Percentiles rank a stretch among this genome's conserved stretches.
phyloP scores from a whole-genome alignment of 345 rosid species.

The Durio zibethinus region DNA sequence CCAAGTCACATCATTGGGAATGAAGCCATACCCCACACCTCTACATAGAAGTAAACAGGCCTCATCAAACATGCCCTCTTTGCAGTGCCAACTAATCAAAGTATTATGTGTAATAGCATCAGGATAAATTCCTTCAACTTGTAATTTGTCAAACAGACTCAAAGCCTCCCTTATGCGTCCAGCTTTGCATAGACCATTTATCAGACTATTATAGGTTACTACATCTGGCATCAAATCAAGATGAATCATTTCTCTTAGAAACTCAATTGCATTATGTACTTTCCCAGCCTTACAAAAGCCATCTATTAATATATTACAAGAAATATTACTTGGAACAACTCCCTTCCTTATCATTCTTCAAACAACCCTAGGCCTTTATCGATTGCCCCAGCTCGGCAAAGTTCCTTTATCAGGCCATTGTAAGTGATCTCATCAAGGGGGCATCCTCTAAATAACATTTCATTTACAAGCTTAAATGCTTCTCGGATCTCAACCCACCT shows the following conservation, averaged over 20 bases:
- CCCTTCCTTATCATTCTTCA: slow-evolving; percentile 76
- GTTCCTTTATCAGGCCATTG: slow-evolving; percentile 64
- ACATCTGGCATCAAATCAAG: slow-evolving; percentile 73
- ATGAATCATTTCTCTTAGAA: slow-evolving; percentile 67
- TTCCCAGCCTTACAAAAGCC: slow-evolving; percentile 61
- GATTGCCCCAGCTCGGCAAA: slow-evolving; percentile 61
- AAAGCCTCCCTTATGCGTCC: slow-evolving; percentile 59
- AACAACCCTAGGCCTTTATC: slow-evolving; percentile 67
- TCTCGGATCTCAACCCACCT: slow-evolving; percentile 59
- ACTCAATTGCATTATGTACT: slow-evolving; percentile 61
- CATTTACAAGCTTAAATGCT: slow-evolving; percentile 69
- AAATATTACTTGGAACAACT: slow-evolving; percentile 45
- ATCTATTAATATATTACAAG: slow-evolving; percentile 74
- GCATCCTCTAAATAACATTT: slow-evolving; percentile 77
- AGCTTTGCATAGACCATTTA: slow-evolving; percentile 69
- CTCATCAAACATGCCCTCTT: slow-evolving; percentile 50
- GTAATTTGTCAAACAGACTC: slow-evolving; percentile 55
- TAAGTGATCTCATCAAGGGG: slow-evolving; percentile 69
- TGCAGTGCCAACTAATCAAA: slow-evolving; percentile 69
- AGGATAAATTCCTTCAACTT: slow-evolving; percentile 65
- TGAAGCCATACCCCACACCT: slow-evolving; percentile 51
- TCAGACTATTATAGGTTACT: slow-evolving; percentile 73
- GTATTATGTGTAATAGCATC: slow-evolving; percentile 81
- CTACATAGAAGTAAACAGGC: slow-evolving; percentile 54
- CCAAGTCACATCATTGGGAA: slow-evolving; percentile 72